Evolutionary conservation across 2,329 filamentous ascomycete genomes (phyloP).

Genomic region (Aspergillus aculeatinus): DNA sequence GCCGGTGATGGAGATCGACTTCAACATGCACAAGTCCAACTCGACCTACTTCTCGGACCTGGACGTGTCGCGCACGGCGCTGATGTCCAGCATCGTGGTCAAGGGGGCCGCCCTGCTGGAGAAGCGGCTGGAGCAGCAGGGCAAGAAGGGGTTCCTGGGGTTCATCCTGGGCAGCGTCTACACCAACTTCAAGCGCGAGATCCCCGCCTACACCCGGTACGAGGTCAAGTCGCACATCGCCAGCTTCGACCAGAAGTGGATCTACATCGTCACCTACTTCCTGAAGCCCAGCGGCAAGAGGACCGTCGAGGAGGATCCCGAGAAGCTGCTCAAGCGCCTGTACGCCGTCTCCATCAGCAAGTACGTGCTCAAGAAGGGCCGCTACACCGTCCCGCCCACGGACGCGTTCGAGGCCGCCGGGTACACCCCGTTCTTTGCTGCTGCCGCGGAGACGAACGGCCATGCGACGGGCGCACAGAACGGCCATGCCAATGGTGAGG

Average conservation of each 20-base stretch:
- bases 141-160: constrained; percentile 51
- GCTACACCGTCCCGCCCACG: constrained; percentile 78
- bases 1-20: constrained; percentile 73
- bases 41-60: constrained; percentile 82
- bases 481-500: constrained; percentile 10
- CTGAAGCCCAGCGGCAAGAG: constrained; percentile 49
- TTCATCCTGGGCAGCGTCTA: constrained; percentile 69
- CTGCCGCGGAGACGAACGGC: constrained; percentile 2
- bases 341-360: constrained; percentile 70
- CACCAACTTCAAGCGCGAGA: constrained; percentile 70
- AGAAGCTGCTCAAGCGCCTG: constrained; percentile 58
- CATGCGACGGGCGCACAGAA: constrained; percentile 22
- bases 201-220: constrained; percentile 64
- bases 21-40: constrained; percentile 78
- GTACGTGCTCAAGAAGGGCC: constrained; percentile 75
- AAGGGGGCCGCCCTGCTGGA: constrained; percentile 54
- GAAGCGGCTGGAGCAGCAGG: constrained; percentile 51
- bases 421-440: constrained; percentile 60
- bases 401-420: constrained; percentile 67
- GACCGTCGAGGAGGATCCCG: constrained; percentile 7
- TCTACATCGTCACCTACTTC: constrained; percentile 72
- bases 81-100: constrained; percentile 66
- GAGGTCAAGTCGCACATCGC: constrained; percentile 71
- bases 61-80: constrained; percentile 75
- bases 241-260: constrained; percentile 74